A percentile compares a stretch with the other conserved stretches of the same genome.
Evolutionary conservation across 768 basidiomycete genomes (phyloP).

Genomic region (Udeniomyces megalosporus): DNA sequence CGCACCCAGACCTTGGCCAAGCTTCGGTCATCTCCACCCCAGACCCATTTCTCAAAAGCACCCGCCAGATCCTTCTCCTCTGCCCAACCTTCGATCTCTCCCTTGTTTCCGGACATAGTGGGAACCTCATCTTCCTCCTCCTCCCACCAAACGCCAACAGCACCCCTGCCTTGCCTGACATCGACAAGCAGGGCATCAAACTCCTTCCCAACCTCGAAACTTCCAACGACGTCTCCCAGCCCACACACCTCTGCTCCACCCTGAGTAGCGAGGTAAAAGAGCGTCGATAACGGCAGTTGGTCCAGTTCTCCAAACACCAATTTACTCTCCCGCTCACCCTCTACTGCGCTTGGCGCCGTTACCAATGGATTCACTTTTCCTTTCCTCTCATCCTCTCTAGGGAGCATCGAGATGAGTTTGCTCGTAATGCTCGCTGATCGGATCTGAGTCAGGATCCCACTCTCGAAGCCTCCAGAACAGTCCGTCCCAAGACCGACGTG

Average conservation of each 20-base stretch:
- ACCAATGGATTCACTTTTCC: constrained; percentile 15
- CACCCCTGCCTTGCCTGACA: constrained; percentile 39
- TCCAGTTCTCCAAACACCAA: constrained; percentile 1
- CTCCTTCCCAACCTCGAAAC: constrained; percentile 61
- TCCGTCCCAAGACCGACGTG: constrained; percentile 93
- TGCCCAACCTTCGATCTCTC: constrained; percentile 21
- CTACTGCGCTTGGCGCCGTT: constrained; percentile 15
- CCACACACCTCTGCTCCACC: constrained; percentile 77
- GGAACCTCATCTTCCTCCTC: constrained; percentile 28
- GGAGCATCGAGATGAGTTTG: constrained; percentile 44
- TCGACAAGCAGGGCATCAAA: constrained; percentile 77
- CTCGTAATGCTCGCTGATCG: constrained; percentile 55
- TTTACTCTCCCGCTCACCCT: constrained; percentile 18
- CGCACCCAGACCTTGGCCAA: constrained; percentile 69
- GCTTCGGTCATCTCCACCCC: constrained; percentile 58
- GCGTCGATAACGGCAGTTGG: constrained; percentile 55
- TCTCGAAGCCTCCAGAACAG: constrained; percentile 62
- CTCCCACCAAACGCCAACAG: constrained; percentile 43
- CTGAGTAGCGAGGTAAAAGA: constrained; percentile 77
- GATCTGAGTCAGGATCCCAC: constrained; percentile 55
- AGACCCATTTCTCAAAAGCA: constrained; percentile 46
- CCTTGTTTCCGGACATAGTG: too few relatives aligned
- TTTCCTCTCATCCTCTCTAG: neutral
- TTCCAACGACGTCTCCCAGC: constrained; percentile 52
- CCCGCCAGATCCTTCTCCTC: constrained; percentile 32